Percentiles rank a stretch among this genome's conserved stretches.
Conservation (phyloP, 306 rosid genomes). For the Lathyrus aphaca region DNA sequence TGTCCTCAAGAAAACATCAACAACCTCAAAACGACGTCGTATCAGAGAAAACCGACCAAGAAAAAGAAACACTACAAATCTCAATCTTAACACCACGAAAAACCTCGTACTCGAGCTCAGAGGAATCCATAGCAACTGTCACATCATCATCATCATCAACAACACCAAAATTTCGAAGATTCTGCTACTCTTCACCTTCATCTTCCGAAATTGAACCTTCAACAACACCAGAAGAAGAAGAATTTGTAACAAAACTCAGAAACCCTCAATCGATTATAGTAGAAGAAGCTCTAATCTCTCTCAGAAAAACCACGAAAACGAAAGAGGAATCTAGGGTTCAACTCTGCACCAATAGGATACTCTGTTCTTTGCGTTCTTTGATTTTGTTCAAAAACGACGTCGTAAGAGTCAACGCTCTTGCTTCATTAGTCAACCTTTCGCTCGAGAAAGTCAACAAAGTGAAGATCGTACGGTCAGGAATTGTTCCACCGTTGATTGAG, state of each 20-base stretch:
- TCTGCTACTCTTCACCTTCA: slow-evolving; percentile 69
- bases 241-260: slow-evolving; percentile 51
- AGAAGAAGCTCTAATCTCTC: slow-evolving; percentile 62
- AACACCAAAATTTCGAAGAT: slow-evolving; percentile 51
- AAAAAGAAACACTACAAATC: slow-evolving; percentile 1
- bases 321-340: slow-evolving; percentile 60
- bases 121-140: slow-evolving; percentile 53
- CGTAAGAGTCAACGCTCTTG: slow-evolving; percentile 75
- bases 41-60: not conserved
- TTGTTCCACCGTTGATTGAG: slow-evolving; percentile 76
- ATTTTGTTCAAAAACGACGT: slow-evolving; percentile 51
- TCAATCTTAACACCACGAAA: slow-evolving; percentile 9
- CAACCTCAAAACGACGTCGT: not conserved
- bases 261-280: slow-evolving; percentile 49
- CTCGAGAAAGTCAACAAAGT: slow-evolving; percentile 67
- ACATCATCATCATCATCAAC: slow-evolving; percentile 35
- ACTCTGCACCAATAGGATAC: slow-evolving; percentile 57
- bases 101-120: slow-evolving; percentile 38
- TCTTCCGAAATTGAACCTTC: slow-evolving; percentile 64
- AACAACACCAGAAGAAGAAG: slow-evolving; percentile 53
- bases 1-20: slow-evolving; percentile 20
- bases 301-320: slow-evolving; percentile 62
- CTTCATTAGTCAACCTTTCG: slow-evolving; percentile 78
- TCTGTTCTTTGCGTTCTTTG: slow-evolving; percentile 53
- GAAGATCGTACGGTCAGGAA: slow-evolving; percentile 88